phyloP scores from a whole-genome alignment of 129 eudicot genomes.

The Pseudognaphalium luteoalbum region DNA sequence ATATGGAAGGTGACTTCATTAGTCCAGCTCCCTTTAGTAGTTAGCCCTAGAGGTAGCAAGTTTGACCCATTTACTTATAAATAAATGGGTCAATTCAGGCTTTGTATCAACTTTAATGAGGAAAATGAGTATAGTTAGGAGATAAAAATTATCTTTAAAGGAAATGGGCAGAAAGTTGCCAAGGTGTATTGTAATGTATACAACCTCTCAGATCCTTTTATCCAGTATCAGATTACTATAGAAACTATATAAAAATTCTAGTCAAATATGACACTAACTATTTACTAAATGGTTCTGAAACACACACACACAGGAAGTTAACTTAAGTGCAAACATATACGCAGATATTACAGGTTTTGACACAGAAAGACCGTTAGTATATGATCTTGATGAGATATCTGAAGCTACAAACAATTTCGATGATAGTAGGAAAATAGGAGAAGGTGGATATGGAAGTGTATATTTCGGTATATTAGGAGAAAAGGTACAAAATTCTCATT shows the following conservation, averaged over 20 bases:
- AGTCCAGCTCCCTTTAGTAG: neutral
- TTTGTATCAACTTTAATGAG: neutral
- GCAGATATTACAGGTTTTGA: conserved; percentile 64
- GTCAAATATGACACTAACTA: neutral
- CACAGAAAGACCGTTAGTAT: conserved; percentile 68
- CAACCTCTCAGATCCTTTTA: neutral
- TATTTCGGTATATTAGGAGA: conserved; percentile 66
- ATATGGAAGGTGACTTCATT: conserved; percentile 43
- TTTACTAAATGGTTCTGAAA: neutral
- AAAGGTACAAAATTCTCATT: conserved; percentile 38
- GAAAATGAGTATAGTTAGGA: neutral
- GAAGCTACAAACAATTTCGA: conserved; percentile 71
- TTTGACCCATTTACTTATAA: neutral
- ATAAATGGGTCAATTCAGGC: neutral
- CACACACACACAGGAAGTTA: neutral
- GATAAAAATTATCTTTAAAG: neutral
- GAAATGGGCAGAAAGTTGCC: neutral
- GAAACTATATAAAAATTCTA: neutral
- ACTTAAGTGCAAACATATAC: conserved; percentile 8
- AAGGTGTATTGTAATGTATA: neutral
- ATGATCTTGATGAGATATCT: conserved; percentile 69
- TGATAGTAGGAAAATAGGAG: conserved; percentile 65
- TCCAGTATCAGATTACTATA: neutral
- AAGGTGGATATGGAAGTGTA: conserved; percentile 89
- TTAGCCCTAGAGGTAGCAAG: neutral